Evolutionary conservation across 768 basidiomycete species (phyloP).

Genomic region (Dictyophora rubrovolvata): DNA sequence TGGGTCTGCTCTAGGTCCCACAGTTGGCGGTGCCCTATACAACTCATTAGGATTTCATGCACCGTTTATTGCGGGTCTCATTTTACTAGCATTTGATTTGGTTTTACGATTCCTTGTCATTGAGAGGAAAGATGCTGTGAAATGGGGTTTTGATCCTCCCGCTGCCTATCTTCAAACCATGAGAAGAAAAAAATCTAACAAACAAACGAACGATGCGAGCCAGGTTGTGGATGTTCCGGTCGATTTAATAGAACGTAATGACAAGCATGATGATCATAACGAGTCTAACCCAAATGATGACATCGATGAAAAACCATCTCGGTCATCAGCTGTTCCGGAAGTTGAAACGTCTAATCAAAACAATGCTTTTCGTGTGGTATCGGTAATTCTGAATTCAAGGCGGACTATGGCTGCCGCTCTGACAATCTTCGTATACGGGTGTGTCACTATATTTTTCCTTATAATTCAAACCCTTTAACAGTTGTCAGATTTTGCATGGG

Average conservation of each 20-base stretch:
- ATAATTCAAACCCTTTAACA: slow-evolving; percentile 10
- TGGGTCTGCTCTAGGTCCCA: slow-evolving; percentile 42
- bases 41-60: slow-evolving; percentile 46
- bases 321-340: neutral
- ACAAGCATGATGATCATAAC: too few species aligned
- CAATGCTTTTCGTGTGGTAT: slow-evolving; percentile 33
- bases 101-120: slow-evolving; percentile 45
- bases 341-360: slow-evolving; percentile 11
- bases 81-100: slow-evolving; percentile 41
- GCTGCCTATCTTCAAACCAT: neutral
- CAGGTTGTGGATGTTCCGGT: too few species aligned
- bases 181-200: too few species aligned
- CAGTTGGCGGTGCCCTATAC: slow-evolving; percentile 47
- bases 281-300: too few species aligned
- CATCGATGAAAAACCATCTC: too few species aligned
- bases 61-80: slow-evolving; percentile 40
- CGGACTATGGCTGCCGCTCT: slow-evolving; percentile 38
- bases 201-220: too few species aligned
- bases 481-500: neutral
- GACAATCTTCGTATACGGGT: slow-evolving; percentile 48
- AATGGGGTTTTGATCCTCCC: slow-evolving; percentile 37
- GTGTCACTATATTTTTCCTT: slow-evolving; percentile 12
- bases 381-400: slow-evolving; percentile 32
- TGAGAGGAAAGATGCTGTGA: slow-evolving; percentile 41
- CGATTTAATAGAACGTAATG: too few species aligned